Base-by-base conservation (phyloP, 257 asterid genomes). In the Ehretia macrophylla region DNA sequence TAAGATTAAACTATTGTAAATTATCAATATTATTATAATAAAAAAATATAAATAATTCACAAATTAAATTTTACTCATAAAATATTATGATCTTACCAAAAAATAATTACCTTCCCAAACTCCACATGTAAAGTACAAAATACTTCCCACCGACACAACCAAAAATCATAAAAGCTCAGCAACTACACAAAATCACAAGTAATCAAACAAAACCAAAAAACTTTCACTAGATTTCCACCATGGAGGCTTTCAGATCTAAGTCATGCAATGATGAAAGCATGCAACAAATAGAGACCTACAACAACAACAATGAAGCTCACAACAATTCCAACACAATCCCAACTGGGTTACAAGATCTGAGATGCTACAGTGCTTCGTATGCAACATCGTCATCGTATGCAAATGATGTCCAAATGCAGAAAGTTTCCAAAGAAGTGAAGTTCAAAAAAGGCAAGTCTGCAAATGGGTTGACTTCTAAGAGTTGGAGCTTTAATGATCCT, bases 401-500 rank as follows among this genome's bases (percentile, higher is more conserved):
- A 12, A 67, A 58, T 40, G 50, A 55, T n/a, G 72, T 63, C 55
- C 76, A 69, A 54, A 59, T 76, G 67, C 85, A 83, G 35, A 67
- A 42, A 14, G 47, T 76, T 22, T 62, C 69, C 47, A 78, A 75
- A 39, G 90, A 88, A 62, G 80, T 72, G 61, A 81, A 81, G 68
- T 72, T 82, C 69, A 83, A 90, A 80, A 87, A 87, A 55, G 87
- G 86, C 19, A 87, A 83, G 72, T 87, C 96, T 14, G 59, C 77
- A 5, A 79, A 76, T 50, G 81, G 81, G 8, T 59, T 48, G 40
- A 59, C 21, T 45, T 75, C 94, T n/a, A 86, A 72, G 11, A 78
- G 63, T 12, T 79, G 95, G 95, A 73, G 72, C 51, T 74, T 85
- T 8, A 58, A 12, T 56, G 95, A 90, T 68, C 93, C 93, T 1